Evolutionary conservation across 176 grass and related monocot species (phyloP).

Genomic region (Ensete glaucum): DNA sequence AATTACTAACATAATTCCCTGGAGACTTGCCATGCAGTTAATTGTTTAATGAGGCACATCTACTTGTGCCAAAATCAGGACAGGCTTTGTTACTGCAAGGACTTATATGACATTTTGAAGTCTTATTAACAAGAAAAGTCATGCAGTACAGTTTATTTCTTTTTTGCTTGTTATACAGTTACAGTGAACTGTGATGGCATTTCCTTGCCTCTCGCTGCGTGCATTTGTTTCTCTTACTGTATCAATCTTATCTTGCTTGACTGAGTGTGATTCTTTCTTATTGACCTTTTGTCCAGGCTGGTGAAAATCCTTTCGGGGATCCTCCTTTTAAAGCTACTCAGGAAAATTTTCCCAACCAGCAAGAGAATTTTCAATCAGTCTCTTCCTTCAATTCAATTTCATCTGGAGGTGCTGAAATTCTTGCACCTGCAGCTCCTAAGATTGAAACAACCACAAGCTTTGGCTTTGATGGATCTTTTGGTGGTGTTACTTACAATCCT

Average conservation of each 20-base stretch:
- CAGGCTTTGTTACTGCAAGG: not conserved
- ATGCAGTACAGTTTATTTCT: not conserved
- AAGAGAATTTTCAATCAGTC: conserved; percentile 33
- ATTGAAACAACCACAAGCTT: conserved; percentile 41
- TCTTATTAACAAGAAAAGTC: too few species aligned
- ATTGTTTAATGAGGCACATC: not conserved
- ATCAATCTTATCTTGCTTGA: not conserved
- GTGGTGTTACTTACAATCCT: conserved; percentile 47
- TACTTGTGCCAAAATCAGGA: not conserved
- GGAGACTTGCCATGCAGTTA: too few species aligned
- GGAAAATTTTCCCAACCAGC: conserved; percentile 38
- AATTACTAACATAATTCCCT: not conserved
- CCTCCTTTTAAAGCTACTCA: conserved; percentile 67
- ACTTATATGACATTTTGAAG: not conserved
- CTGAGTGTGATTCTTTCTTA: not conserved
- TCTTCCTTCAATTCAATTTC: conserved; percentile 34
- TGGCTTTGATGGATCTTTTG: conserved; percentile 71
- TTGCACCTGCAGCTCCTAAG: conserved; percentile 17
- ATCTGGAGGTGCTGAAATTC: conserved; percentile 14
- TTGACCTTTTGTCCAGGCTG: conserved; percentile 27
- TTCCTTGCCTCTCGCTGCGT: not conserved
- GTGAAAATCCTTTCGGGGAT: conserved; percentile 85
- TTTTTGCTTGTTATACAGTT: not conserved
- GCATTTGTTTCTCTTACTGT: not conserved
- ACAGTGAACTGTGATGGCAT: not conserved